Evolutionary conservation across 2,329 filamentous ascomycete species (phyloP).

Genomic region (Thelonectria discophora): DNA sequence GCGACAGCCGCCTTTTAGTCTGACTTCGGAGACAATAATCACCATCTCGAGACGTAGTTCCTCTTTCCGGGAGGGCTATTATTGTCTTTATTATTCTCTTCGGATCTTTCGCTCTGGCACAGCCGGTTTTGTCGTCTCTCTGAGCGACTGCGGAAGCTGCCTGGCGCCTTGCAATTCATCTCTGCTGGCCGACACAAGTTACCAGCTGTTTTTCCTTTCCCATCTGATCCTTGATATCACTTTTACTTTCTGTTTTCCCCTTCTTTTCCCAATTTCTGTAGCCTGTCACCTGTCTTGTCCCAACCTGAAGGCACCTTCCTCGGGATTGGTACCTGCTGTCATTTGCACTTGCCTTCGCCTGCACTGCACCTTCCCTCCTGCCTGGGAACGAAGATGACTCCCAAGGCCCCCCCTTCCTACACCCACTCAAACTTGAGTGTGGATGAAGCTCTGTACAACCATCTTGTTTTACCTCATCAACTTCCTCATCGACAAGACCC

Average conservation of each 20-base stretch:
- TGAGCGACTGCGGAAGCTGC: too few relatives aligned
- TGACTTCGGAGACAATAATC: too few relatives aligned
- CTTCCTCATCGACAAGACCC: constrained; percentile 37
- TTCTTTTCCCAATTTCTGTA: background rate
- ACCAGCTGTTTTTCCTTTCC: background rate
- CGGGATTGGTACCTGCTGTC: background rate
- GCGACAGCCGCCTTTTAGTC: too few relatives aligned
- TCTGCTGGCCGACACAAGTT: background rate
- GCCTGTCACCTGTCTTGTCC: background rate
- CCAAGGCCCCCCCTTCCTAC: background rate
- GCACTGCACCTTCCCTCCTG: background rate
- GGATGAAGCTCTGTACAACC: constrained; percentile 37
- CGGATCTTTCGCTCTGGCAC: too few relatives aligned
- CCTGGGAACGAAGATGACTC: too few relatives aligned
- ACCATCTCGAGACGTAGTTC: too few relatives aligned
- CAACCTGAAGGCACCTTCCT: background rate
- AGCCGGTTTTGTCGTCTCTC: too few relatives aligned
- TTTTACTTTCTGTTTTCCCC: background rate
- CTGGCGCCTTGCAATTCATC: too few relatives aligned
- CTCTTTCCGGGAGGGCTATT: too few relatives aligned
- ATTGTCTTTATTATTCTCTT: too few relatives aligned
- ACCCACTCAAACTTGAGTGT: constrained; percentile 21
- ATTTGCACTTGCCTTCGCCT: too few relatives aligned
- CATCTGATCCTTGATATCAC: background rate
- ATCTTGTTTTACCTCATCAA: constrained; percentile 35